Conservation (phyloP, 768 basidiomycete species). For the Suillus fuscotomentosus region DNA sequence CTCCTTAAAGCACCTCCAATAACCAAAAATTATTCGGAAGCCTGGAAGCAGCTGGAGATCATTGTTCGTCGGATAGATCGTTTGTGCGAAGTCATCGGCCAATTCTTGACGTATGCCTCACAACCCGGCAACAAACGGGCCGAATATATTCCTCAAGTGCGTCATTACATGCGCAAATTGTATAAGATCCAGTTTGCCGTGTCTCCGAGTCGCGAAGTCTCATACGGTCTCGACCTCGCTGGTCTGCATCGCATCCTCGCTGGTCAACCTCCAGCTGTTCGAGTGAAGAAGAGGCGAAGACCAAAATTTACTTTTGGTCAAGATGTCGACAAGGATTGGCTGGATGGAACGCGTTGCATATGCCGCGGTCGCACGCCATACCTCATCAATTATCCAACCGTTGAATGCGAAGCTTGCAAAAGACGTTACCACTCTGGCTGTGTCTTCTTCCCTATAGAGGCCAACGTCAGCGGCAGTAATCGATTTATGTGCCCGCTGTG, state of each 20-base stretch:
- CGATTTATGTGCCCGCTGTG: slow-evolving; percentile 77
- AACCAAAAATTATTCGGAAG: slow-evolving; percentile 73
- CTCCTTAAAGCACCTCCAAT: slow-evolving; percentile 74
- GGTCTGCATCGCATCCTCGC: slow-evolving; percentile 81
- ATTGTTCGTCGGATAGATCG: slow-evolving; percentile 81
- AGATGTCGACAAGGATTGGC: slow-evolving; percentile 71
- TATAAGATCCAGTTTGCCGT: slow-evolving; percentile 90
- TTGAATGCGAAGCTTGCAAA: slow-evolving; percentile 66
- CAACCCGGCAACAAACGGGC: slow-evolving; percentile 68
- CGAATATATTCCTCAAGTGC: slow-evolving; percentile 78
- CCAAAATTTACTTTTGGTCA: slow-evolving; percentile 73
- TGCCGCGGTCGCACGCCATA: slow-evolving; percentile 69
- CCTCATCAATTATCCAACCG: slow-evolving; percentile 57
- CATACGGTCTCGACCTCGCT: slow-evolving; percentile 80
- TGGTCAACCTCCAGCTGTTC: slow-evolving; percentile 51
- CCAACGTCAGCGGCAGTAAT: slow-evolving; percentile 28
- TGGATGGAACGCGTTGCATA: slow-evolving; percentile 76
- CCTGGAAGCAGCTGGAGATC: slow-evolving; percentile 77
- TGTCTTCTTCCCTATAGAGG: slow-evolving; percentile 65
- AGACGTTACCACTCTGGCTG: slow-evolving; percentile 72
- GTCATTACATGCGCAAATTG: slow-evolving; percentile 89
- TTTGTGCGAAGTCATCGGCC: slow-evolving; percentile 70
- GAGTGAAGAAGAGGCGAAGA: slow-evolving; percentile 54
- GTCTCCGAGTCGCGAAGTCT: slow-evolving; percentile 75
- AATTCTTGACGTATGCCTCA: slow-evolving; percentile 74